phyloP scores from a whole-genome alignment of 805 yeast genomes.

The Clavispora asparagi region DNA sequence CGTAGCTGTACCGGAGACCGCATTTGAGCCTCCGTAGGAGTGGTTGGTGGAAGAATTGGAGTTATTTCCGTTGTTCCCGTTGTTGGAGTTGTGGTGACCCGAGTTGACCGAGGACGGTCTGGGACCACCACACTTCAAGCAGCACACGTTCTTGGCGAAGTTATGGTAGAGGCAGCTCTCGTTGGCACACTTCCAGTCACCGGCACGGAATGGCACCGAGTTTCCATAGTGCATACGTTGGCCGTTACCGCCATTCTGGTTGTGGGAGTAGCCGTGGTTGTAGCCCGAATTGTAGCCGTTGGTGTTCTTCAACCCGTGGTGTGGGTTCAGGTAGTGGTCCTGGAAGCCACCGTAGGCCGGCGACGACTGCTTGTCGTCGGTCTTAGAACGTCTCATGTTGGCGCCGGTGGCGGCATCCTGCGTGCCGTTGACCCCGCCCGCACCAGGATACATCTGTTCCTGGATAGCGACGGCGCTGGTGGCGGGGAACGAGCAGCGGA shows the following conservation, averaged over 20 bases:
- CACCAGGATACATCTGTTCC: constrained; percentile 45
- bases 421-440: constrained; percentile 1
- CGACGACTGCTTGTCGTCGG: constrained; percentile 10
- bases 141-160: constrained; percentile 83
- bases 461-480: constrained; percentile 66
- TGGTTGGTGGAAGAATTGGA: constrained; percentile 6
- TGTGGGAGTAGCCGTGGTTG: constrained; percentile 13
- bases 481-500: constrained; percentile 87
- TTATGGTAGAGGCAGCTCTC: constrained; percentile 83
- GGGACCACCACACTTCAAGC: constrained; percentile 85
- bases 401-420: background rate
- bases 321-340: constrained; percentile 12
- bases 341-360: constrained; percentile 6
- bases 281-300: constrained; percentile 7
- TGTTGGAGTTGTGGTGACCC: constrained; percentile 1
- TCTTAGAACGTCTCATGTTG: constrained; percentile 6
- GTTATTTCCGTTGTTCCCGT: constrained; percentile 2
- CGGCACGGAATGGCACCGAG: constrained; percentile 91
- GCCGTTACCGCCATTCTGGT: constrained; percentile 12
- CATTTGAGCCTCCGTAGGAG: background rate
- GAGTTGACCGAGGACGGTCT: constrained; percentile 33
- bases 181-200: constrained; percentile 89
- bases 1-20: background rate
- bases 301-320: constrained; percentile 5
- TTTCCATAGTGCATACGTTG: constrained; percentile 23